Conservation (phyloP, 805 yeast species). For the Saccharomycopsis guyanensis region DNA sequence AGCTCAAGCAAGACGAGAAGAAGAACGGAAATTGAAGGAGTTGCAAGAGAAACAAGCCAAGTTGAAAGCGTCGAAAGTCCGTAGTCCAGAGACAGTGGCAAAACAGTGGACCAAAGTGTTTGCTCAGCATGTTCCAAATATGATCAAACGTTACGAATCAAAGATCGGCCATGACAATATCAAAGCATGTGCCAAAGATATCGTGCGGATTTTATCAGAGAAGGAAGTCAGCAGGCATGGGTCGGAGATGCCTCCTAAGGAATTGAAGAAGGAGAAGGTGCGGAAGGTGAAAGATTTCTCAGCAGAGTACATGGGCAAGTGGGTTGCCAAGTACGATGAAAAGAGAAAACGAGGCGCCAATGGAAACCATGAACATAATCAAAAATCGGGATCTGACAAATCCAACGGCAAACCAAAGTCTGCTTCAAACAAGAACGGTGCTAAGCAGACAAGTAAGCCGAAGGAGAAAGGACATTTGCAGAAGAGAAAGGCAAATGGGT, state of each 20-base stretch:
- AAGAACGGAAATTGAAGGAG: constrained; percentile 26
- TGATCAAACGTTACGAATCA: constrained; percentile 56
- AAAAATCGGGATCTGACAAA: too few relatives aligned
- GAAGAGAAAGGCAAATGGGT: neutral
- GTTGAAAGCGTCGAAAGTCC: neutral
- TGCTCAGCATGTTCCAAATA: constrained; percentile 74
- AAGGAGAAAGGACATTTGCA: too few relatives aligned
- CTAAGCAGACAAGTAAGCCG: too few relatives aligned
- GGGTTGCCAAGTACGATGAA: constrained; percentile 22
- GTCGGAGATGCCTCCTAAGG: constrained; percentile 40
- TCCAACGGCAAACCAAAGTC: too few relatives aligned
- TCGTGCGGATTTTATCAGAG: constrained; percentile 54
- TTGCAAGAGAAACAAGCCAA: constrained; percentile 21
- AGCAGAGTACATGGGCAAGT: constrained; percentile 59
- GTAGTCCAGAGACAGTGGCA: neutral
- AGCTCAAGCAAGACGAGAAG: constrained; percentile 31
- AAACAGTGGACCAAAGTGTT: constrained; percentile 36
- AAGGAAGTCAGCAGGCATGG: constrained; percentile 55
- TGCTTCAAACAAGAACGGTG: too few relatives aligned
- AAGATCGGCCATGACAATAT: constrained; percentile 66
- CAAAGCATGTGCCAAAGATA: constrained; percentile 73
- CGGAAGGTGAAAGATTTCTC: constrained; percentile 63
- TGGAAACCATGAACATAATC: neutral
- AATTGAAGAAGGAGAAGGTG: constrained; percentile 55
- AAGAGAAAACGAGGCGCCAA: neutral